These are phyloP conservation scores for Debaryomyces sp. DNA, from an alignment of 1,139 yeast species.

Conservation along the genomic window DNA sequence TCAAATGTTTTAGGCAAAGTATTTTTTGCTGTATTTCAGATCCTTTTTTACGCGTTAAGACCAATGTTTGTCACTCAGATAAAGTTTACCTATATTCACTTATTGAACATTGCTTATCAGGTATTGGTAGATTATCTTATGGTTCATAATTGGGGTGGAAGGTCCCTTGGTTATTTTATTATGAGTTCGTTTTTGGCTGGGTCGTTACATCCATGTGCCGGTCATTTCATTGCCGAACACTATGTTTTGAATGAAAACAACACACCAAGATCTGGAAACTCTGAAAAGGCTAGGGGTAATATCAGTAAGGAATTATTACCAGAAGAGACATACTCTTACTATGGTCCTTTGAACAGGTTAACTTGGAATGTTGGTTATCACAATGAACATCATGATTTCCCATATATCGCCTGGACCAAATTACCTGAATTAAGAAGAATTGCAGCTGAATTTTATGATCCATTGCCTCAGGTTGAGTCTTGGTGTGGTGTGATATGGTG, in stretches of 20 bases:
- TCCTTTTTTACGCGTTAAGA: constrained; percentile 83
- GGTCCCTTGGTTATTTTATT: constrained; percentile 65
- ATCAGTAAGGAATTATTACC: constrained; percentile 48
- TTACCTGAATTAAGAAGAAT: constrained; percentile 64
- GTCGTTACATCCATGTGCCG: constrained; percentile 91
- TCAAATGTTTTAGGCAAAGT: constrained; percentile 85
- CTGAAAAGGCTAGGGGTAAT: constrained; percentile 22
- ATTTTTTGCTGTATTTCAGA: constrained; percentile 87
- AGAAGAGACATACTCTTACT: constrained; percentile 84
- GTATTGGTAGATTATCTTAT: constrained; percentile 57
- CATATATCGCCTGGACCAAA: constrained; percentile 88
- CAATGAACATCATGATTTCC: constrained; percentile 95
- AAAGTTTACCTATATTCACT: constrained; percentile 73
- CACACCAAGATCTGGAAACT: constrained; percentile 32
- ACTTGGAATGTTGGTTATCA: constrained; percentile 96
- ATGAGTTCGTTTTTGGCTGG: constrained; percentile 87
- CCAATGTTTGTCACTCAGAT: constrained; percentile 85
- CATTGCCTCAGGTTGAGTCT: constrained; percentile 73
- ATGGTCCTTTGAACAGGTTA: constrained; percentile 72
- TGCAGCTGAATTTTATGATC: constrained; percentile 81
- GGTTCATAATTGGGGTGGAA: constrained; percentile 62
- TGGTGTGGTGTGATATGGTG: constrained; percentile 80
- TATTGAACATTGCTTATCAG: constrained; percentile 67
- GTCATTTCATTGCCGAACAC: constrained; percentile 94
- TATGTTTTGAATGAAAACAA: constrained; percentile 69